phyloP scores from a whole-genome alignment of 139 green algal genomes.

The Nannochloris sp. region DNA sequence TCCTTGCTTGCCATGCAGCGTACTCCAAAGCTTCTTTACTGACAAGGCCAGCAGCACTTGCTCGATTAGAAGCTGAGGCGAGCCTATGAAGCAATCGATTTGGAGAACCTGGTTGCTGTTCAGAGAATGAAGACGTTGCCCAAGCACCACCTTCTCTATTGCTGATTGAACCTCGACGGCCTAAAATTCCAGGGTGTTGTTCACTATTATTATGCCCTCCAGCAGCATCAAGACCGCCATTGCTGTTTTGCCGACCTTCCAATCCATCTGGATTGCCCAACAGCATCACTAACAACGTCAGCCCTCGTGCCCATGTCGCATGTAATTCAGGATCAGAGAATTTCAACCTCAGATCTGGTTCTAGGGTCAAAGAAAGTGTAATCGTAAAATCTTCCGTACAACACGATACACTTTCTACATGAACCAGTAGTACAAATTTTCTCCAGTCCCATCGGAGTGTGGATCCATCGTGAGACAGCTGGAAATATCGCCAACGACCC shows the following conservation, averaged over 20 bases:
- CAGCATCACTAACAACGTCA: conserved; percentile 28
- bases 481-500: conserved; percentile 19
- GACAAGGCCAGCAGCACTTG: background rate
- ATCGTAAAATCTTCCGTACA: conserved; percentile 28
- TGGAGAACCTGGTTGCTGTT: background rate
- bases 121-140: no score
- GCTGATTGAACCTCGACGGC: background rate
- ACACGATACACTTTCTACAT: conserved; percentile 15
- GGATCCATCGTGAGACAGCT: conserved; percentile 32
- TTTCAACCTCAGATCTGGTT: conserved; percentile 35
- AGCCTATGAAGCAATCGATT: background rate
- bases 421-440: conserved; percentile 36
- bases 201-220: background rate
- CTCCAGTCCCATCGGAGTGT: conserved; percentile 38
- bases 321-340: conserved; percentile 13
- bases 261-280: conserved; percentile 27
- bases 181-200: background rate
- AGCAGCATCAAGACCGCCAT: background rate
- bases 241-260: background rate
- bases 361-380: conserved; percentile 26
- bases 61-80: background rate
- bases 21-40: conserved; percentile 4
- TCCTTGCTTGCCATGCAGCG: background rate
- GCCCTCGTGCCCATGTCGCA: conserved; percentile 17
- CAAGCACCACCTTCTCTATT: background rate